Conservation (phyloP, 352 stramenopile species). For the Nothophytophthora sp. region DNA sequence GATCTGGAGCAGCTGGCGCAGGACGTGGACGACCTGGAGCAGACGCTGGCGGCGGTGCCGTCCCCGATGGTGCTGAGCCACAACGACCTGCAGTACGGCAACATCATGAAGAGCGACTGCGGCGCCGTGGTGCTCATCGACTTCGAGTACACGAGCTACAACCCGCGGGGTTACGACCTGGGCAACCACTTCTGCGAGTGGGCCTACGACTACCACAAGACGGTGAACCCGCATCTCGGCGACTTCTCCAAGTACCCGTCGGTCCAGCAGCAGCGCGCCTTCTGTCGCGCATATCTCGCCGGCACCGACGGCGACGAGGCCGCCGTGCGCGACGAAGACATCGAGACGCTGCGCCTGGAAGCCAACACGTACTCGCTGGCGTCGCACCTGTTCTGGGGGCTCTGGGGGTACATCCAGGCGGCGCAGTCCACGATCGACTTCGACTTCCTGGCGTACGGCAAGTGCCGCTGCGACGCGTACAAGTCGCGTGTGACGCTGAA, state of each 20-base stretch:
- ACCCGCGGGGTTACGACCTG: slow-evolving; percentile 89
- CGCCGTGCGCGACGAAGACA: slow-evolving; percentile 45
- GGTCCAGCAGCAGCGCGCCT: slow-evolving; percentile 58
- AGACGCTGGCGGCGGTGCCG: slow-evolving; percentile 49
- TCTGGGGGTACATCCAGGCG: slow-evolving; percentile 92
- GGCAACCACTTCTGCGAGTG: slow-evolving; percentile 94
- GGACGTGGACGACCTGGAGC: slow-evolving; percentile 64
- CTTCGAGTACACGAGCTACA: slow-evolving; percentile 95
- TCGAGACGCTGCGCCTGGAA: slow-evolving; percentile 65
- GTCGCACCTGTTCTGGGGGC: slow-evolving; percentile 89
- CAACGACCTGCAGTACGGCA: slow-evolving; percentile 94
- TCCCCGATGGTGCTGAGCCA: slow-evolving; percentile 88
- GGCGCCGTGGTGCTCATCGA: slow-evolving; percentile 88
- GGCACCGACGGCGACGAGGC: slow-evolving; percentile 42
- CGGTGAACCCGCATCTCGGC: slow-evolving; percentile 72
- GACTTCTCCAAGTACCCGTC: slow-evolving; percentile 81
- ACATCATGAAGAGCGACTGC: slow-evolving; percentile 83
- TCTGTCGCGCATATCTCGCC: slow-evolving; percentile 70
- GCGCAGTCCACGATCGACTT: slow-evolving; percentile 92
- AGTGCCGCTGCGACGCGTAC: slow-evolving; percentile 73
- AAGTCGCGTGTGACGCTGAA: slow-evolving; percentile 57
- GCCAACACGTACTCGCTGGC: slow-evolving; percentile 86
- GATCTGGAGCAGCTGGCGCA: slow-evolving; percentile 48
- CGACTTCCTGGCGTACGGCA: slow-evolving; percentile 89
- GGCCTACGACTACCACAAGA: slow-evolving; percentile 85